These are phyloP conservation scores for Chloropicon primus DNA, from an alignment of 139 green algal genomes.

Conservation along the genomic window DNA sequence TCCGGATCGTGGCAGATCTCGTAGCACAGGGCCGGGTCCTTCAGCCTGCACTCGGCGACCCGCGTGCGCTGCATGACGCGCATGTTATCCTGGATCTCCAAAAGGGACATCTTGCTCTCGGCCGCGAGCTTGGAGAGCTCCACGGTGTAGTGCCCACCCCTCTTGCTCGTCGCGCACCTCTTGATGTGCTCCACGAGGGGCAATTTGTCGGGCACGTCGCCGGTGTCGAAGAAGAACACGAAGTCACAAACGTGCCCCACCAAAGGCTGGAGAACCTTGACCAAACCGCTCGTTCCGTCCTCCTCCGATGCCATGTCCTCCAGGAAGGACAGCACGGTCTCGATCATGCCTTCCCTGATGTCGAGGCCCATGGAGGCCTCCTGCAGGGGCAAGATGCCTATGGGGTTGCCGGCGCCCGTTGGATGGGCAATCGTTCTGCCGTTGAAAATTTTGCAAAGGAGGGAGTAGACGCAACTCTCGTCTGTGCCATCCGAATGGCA, in stretches of 20 bases:
- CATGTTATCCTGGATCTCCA: slow-evolving; percentile 18
- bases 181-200: not conserved
- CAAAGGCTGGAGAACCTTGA: not conserved
- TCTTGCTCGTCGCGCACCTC: slow-evolving; percentile 11
- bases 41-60: not conserved
- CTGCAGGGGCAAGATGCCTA: slow-evolving; percentile 23
- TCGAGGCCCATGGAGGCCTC: slow-evolving; percentile 29
- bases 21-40: slow-evolving; percentile 24
- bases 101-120: slow-evolving; percentile 39
- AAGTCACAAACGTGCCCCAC: not conserved
- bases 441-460: slow-evolving; percentile 40
- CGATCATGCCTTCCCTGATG: slow-evolving; percentile 50
- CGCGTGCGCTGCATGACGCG: not conserved
- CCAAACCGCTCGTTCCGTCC: not conserved
- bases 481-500: slow-evolving; percentile 24
- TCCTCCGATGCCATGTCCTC: too few relatives aligned
- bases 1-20: slow-evolving; percentile 16
- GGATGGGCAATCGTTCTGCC: not conserved
- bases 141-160: slow-evolving; percentile 14
- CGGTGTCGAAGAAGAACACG: not conserved
- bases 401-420: slow-evolving; percentile 3
- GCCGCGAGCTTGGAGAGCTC: slow-evolving; percentile 38
- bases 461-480: slow-evolving; percentile 17
- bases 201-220: not conserved
- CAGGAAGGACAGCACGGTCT: slow-evolving; percentile 60